These are phyloP conservation scores for Lentinula novae-zelandiae DNA, from an alignment of 1,284 basidiomycete species.

Conservation along the genomic window DNA sequence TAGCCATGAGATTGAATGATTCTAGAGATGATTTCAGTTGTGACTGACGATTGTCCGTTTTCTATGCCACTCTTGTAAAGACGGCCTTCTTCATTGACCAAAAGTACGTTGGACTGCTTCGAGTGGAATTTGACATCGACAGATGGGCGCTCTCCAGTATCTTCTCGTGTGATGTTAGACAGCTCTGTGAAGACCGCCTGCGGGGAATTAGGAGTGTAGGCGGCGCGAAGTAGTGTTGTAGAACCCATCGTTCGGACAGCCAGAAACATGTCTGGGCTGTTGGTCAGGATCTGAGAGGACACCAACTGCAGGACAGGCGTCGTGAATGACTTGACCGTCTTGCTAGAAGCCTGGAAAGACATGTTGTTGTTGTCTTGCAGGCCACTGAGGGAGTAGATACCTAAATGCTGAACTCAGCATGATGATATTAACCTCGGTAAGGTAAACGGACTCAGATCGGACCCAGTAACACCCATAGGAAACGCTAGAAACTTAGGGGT, in stretches of 20 bases:
- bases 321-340: slow-evolving; percentile 40
- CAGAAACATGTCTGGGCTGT: slow-evolving; percentile 17
- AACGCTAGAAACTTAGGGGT: slow-evolving; percentile 42
- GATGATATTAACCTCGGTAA: neutral
- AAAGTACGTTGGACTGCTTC: slow-evolving; percentile 25
- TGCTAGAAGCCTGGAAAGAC: slow-evolving; percentile 38
- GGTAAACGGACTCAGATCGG: slow-evolving; percentile 54
- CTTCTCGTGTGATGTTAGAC: slow-evolving; percentile 33
- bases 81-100: slow-evolving; percentile 43
- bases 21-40: neutral
- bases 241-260: slow-evolving; percentile 36
- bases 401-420: slow-evolving; percentile 28
- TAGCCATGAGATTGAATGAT: neutral
- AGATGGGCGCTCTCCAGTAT: slow-evolving; percentile 36
- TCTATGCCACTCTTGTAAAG: slow-evolving; percentile 35
- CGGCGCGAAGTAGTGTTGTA: slow-evolving; percentile 27
- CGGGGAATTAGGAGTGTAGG: slow-evolving; percentile 7
- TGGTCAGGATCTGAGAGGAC: slow-evolving; percentile 20
- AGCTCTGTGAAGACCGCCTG: slow-evolving; percentile 24
- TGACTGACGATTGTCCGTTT: slow-evolving; percentile 28
- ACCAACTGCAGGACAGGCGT: slow-evolving; percentile 56
- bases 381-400: slow-evolving; percentile 43
- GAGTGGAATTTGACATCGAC: slow-evolving; percentile 42
- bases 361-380: slow-evolving; percentile 22
- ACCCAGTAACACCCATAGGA: slow-evolving; percentile 56